Conservation (phyloP, 2,329 filamentous ascomycete genomes). For the Ilyonectria mors-panacis region DNA sequence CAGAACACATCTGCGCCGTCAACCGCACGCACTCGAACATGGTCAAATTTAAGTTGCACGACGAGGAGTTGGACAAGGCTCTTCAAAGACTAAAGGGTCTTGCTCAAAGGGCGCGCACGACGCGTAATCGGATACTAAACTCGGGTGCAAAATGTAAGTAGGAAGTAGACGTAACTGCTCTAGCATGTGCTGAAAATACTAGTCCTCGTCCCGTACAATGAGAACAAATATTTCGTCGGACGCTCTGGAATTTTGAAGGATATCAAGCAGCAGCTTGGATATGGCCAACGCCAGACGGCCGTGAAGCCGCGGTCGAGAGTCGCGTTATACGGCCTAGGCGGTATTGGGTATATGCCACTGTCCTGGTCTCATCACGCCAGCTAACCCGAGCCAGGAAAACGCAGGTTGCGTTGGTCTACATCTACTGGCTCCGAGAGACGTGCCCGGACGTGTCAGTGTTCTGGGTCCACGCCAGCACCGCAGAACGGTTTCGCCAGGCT, state of each 20-base stretch:
- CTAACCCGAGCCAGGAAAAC: constrained; percentile 7
- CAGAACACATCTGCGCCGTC: constrained; percentile 40
- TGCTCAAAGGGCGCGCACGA: constrained; percentile 10
- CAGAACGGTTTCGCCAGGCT: constrained; percentile 50
- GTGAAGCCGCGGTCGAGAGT: constrained; percentile 6
- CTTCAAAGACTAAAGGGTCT: constrained; percentile 20
- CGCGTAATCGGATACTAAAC: not conserved
- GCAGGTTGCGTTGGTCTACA: constrained; percentile 38
- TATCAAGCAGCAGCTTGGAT: constrained; percentile 23
- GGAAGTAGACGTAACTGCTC: not conserved
- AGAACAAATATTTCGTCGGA: constrained; percentile 28
- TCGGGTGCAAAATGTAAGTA: constrained; percentile 26
- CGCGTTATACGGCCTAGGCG: constrained; percentile 25
- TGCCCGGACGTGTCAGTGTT: constrained; percentile 46
- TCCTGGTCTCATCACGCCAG: not conserved
- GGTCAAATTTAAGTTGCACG: constrained; percentile 43
- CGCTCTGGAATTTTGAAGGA: constrained; percentile 7
- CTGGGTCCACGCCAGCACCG: constrained; percentile 53
- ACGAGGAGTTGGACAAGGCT: constrained; percentile 24
- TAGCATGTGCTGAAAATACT: not conserved
- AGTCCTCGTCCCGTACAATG: constrained; percentile 31
- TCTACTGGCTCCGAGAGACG: constrained; percentile 26
- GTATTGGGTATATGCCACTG: constrained; percentile 16
- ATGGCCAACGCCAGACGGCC: not conserved
- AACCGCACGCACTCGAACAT: constrained; percentile 42